These are phyloP conservation scores for Cercospora sp. DNA, from an alignment of 2,329 filamentous ascomycete species.

Conservation along the genomic window DNA sequence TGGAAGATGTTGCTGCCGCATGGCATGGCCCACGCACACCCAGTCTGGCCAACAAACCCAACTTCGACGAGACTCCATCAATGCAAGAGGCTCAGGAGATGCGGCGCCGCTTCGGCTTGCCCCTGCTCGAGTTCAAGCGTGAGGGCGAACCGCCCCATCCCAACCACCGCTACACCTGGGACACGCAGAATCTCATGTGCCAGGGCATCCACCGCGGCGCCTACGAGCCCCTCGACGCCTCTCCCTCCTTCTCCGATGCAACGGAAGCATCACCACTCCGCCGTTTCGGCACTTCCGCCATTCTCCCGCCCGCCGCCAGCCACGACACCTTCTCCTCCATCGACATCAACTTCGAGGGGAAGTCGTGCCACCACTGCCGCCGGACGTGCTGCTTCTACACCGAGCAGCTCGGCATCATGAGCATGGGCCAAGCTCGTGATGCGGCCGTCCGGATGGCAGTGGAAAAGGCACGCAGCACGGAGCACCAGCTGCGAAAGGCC, in stretches of 20 bases:
- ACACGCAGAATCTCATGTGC: constrained; percentile 22
- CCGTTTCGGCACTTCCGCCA: constrained; percentile 1
- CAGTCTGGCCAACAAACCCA: constrained; percentile 4
- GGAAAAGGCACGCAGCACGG: constrained; percentile 4
- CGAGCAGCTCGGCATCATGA: constrained; percentile 6
- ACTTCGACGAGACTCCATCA: constrained; percentile 9
- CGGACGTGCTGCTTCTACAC: constrained; percentile 18
- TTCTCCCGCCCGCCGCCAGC: not conserved
- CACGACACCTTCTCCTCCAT: constrained; percentile 3
- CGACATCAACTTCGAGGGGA: constrained; percentile 15
- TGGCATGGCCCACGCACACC: constrained; percentile 17
- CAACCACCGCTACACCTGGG: constrained; percentile 20
- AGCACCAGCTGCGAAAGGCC: not conserved
- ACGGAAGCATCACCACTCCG: constrained; percentile 8
- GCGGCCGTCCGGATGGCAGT: not conserved
- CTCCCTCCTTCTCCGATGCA: constrained; percentile 4
- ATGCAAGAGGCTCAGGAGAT: constrained; percentile 15
- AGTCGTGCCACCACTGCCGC: constrained; percentile 14
- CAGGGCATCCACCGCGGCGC: constrained; percentile 11
- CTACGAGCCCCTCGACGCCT: constrained; percentile 7
- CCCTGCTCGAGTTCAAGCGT: constrained; percentile 14
- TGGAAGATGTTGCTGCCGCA: constrained; percentile 15
- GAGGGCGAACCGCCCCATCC: constrained; percentile 17
- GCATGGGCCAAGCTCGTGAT: constrained; percentile 7
- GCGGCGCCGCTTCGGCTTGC: constrained; percentile 15